A percentile compares a stretch with the other conserved stretches of the same genome.
phyloP scores from a whole-genome alignment of 2,329 filamentous ascomycete species.

The Aspergillus udagawae region DNA sequence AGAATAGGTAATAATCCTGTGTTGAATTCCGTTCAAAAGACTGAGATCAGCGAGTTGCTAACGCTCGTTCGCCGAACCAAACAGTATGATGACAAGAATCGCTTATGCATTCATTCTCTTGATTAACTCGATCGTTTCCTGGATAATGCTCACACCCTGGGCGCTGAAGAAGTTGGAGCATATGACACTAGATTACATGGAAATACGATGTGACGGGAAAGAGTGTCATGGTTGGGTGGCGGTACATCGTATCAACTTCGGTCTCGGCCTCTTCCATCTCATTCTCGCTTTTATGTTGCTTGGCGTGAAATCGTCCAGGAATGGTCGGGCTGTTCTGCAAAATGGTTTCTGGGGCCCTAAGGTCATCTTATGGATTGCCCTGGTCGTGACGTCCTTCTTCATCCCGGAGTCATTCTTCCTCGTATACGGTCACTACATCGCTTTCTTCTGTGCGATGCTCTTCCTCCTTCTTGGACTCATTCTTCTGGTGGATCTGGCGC shows the following conservation, averaged over 20 bases:
- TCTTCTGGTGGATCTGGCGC: constrained; percentile 87
- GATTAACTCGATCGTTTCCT: constrained; percentile 92
- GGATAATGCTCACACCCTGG: constrained; percentile 99
- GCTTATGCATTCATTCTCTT: constrained; percentile 92
- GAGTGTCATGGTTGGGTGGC: constrained; percentile 94
- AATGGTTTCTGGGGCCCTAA: constrained; percentile 99
- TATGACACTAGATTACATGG: constrained; percentile 90
- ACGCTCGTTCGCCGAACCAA: constrained; percentile 9
- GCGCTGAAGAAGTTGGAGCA: constrained; percentile 93
- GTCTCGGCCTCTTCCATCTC: constrained; percentile 88
- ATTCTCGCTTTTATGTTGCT: constrained; percentile 79
- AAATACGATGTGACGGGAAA: constrained; percentile 85
- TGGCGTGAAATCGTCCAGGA: constrained; percentile 81
- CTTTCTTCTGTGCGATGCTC: constrained; percentile 81
- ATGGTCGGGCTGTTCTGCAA: constrained; percentile 81
- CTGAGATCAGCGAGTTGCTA: constrained; percentile 14
- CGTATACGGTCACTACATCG: constrained; percentile 92
- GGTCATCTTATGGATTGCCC: constrained; percentile 78
- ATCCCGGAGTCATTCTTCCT: constrained; percentile 95
- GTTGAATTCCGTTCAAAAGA: constrained; percentile 2
- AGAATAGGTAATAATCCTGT: constrained; percentile 66
- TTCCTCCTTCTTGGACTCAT: constrained; percentile 92
- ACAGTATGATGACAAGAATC: constrained; percentile 90
- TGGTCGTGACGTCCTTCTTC: constrained; percentile 89
- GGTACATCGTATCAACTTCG: constrained; percentile 96